phyloP scores from a whole-genome alignment of 192 early-diverging fungal genomes.

The Linnemannia hyalina region DNA sequence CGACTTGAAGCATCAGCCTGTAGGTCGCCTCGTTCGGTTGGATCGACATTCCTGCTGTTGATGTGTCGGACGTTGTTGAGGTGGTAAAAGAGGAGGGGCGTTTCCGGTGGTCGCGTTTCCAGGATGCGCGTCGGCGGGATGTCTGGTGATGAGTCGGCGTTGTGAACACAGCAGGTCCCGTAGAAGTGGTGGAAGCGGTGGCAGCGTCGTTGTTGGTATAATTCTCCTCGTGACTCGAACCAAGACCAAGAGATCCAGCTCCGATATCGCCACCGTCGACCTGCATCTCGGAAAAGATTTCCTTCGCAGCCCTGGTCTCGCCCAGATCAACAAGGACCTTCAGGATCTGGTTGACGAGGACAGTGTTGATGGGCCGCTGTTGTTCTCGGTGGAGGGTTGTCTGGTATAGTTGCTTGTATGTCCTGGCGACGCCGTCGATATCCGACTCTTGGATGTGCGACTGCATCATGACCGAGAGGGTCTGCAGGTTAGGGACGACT shows the following conservation, averaged over 20 bases:
- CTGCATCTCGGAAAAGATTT: conserved; percentile 19
- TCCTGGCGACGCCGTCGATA: conserved; percentile 23
- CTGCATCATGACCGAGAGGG: conserved; percentile 45
- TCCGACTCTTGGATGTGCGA: conserved; percentile 16
- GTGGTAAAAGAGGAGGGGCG: neutral
- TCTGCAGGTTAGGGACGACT: conserved; percentile 34
- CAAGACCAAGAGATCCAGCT: neutral
- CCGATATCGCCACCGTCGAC: neutral
- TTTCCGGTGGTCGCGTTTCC: neutral
- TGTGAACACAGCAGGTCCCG: neutral
- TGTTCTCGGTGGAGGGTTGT: neutral
- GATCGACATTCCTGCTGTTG: neutral
- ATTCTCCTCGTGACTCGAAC: neutral
- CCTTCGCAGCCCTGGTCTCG: conserved; percentile 25
- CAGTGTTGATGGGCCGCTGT: conserved; percentile 16
- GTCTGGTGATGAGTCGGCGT: conserved; percentile 25
- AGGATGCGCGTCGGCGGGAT: conserved; percentile 8
- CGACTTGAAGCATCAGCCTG: conserved; percentile 25
- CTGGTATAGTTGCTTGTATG: conserved; percentile 16
- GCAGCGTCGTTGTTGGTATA: neutral
- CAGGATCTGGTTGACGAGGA: conserved; percentile 38
- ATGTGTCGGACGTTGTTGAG: neutral
- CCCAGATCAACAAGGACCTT: conserved; percentile 29
- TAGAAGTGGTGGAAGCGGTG: neutral
- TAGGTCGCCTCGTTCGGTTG: conserved; percentile 25